Conservation (phyloP, 116 monocot species). For the Dioscorea cayenensis region DNA sequence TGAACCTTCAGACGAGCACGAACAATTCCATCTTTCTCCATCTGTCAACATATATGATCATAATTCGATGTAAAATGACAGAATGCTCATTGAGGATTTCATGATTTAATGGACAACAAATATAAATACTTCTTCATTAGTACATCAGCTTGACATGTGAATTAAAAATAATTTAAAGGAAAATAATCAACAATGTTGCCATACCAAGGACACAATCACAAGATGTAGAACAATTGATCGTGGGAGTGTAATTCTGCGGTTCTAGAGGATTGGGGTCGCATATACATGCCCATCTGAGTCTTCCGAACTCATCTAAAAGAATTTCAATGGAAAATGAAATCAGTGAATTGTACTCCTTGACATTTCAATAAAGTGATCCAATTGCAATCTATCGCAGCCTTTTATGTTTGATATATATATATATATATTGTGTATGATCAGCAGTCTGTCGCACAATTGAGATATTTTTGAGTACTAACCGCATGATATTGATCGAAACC, state of each 20-base stretch:
- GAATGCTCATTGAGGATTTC: too few relatives aligned
- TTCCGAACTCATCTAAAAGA: constrained; percentile 4
- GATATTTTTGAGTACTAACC: constrained; percentile 31
- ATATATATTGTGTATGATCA: background rate
- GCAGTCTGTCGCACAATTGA: background rate
- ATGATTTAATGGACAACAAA: too few relatives aligned
- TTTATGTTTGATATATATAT: too few relatives aligned
- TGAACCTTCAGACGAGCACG: constrained; percentile 28
- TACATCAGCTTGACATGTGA: too few relatives aligned
- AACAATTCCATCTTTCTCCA: constrained; percentile 58
- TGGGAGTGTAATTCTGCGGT: constrained; percentile 13
- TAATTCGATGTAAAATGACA: too few relatives aligned
- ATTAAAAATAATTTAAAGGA: background rate
- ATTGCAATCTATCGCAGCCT: too few relatives aligned
- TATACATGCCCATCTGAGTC: constrained; percentile 47
- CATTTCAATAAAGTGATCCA: background rate
- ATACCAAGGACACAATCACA: constrained; percentile 80
- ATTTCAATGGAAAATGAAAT: constrained; percentile 22
- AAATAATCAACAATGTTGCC: background rate
- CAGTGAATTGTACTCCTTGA: background rate
- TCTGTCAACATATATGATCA: too few relatives aligned
- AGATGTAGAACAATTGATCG: constrained; percentile 61
- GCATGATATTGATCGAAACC: constrained; percentile 21
- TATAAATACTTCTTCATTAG: too few relatives aligned
- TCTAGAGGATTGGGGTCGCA: constrained; percentile 37